phyloP scores from a whole-genome alignment of 352 stramenopile genomes.

The Aphanomyces cochlioides region DNA sequence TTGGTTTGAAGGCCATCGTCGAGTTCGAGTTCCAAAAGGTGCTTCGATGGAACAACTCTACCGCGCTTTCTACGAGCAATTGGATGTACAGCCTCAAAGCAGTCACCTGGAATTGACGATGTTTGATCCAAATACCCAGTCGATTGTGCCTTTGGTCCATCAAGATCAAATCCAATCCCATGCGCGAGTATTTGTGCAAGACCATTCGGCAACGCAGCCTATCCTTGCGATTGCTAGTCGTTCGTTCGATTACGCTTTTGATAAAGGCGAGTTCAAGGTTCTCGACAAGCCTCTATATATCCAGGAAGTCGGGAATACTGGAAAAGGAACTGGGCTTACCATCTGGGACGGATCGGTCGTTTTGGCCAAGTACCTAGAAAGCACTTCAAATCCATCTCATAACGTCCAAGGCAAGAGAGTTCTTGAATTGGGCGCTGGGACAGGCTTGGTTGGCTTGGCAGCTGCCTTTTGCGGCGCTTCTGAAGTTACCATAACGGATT shows the following conservation, averaged over 20 bases:
- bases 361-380: slow-evolving; percentile 89
- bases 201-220: background rate
- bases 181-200: slow-evolving; percentile 6
- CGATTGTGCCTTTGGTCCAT: slow-evolving; percentile 11
- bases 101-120: background rate
- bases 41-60: slow-evolving; percentile 6
- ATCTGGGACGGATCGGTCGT: slow-evolving; percentile 90
- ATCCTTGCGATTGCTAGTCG: slow-evolving; percentile 23
- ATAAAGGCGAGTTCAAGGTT: slow-evolving; percentile 49
- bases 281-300: slow-evolving; percentile 47
- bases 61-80: slow-evolving; percentile 1
- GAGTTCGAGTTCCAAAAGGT: slow-evolving; percentile 22
- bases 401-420: slow-evolving; percentile 46
- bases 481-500: slow-evolving; percentile 80
- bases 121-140: slow-evolving; percentile 1
- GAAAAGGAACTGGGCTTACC: slow-evolving; percentile 81
- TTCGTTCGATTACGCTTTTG: slow-evolving; percentile 48
- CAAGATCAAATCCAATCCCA: slow-evolving; percentile 20
- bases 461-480: slow-evolving; percentile 66
- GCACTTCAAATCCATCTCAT: slow-evolving; percentile 32
- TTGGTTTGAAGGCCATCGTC: slow-evolving; percentile 19
- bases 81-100: background rate
- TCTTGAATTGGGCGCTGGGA: slow-evolving; percentile 83
- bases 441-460: slow-evolving; percentile 79
- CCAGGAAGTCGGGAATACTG: slow-evolving; percentile 72